Evolutionary conservation across 2,329 filamentous ascomycete species (phyloP), one percentile per base, ranked within the genome.

Genomic region (Aspergillus fumigatus): DNA sequence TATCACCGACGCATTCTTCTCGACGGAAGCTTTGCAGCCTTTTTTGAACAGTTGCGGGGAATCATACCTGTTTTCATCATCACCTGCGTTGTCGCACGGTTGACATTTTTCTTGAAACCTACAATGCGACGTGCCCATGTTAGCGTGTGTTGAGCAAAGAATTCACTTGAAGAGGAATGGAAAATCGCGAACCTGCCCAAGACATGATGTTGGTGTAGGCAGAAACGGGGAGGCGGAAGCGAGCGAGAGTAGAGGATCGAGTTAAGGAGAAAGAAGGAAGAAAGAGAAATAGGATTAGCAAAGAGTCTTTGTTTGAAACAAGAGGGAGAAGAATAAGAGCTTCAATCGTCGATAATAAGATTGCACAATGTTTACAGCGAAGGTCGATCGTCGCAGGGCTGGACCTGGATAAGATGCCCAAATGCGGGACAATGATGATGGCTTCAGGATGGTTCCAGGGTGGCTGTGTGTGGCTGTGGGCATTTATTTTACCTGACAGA

Each of bases 11-110:
- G 26, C 19, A 19, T 32, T 53, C 29, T 48, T 45, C 51, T 49
- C 43, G 10, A 21, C 21, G 19, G 21, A 25, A 25, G 7, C 50
- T 43, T n/a, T 19, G 38, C 21, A 21, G 27, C 43, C 6, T 26
- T 32, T 43, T 17, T 8, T 48, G 51, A 19, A 50, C 45, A 45
- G 52, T 49, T 40, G 45, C 50, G 41, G 50, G 32, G 49, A 35
- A 43, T 50, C 81, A 62, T 75, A 89, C 88, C 90, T 56, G 92
- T 96, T 84, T 99, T 99, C 93, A 99, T 97, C 91, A 99, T 97
- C 61, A 97, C 93, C 87, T 97, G 92, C 79, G 95, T 99, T 77
- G 93, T 97, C 69, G 93, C 93, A 80, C 94, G 91, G 82, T 94
- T 93, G 81, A 97, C 92, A 86, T 95, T 95, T 77, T 96, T 96